Evolutionary conservation across 73 alveolate genomes (phyloP).

Genomic region (Paramecium tetraurelia): DNA sequence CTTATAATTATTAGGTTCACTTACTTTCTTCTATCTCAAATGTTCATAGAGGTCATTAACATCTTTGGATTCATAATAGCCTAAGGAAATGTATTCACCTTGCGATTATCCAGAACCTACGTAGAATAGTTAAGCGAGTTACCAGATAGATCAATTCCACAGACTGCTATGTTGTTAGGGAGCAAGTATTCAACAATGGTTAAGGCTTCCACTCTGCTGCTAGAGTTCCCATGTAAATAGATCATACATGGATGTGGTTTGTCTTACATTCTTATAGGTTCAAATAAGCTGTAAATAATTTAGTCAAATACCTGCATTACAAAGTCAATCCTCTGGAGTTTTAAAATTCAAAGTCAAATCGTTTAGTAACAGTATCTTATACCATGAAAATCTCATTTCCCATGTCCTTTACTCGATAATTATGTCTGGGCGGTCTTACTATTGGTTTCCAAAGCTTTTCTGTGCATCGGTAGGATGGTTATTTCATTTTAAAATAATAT

Average conservation of each 20-base stretch:
- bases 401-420: not conserved
- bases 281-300: not conserved
- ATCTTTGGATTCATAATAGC: constrained; percentile 79
- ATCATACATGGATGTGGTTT: constrained; percentile 71
- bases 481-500: not conserved
- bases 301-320: not conserved
- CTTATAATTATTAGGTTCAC: not conserved
- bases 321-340: not conserved
- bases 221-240: constrained; percentile 79
- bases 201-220: constrained; percentile 65
- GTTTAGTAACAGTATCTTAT: not conserved
- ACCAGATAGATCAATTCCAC: constrained; percentile 79
- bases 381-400: constrained; percentile 5
- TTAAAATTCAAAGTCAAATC: not conserved
- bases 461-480: not conserved
- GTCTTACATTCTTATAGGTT: not conserved
- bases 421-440: constrained; percentile 50
- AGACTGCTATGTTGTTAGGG: constrained; percentile 67
- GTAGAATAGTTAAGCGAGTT: not conserved
- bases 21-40: constrained; percentile 69
- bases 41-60: constrained; percentile 69
- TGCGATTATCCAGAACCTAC: constrained; percentile 87
- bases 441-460: constrained; percentile 50
- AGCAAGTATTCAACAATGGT: constrained; percentile 61
- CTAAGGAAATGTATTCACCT: constrained; percentile 91